These are phyloP conservation scores for Metschnikowia aberdeeniae DNA, from an alignment of 805 yeast genomes.

Conservation along the genomic window DNA sequence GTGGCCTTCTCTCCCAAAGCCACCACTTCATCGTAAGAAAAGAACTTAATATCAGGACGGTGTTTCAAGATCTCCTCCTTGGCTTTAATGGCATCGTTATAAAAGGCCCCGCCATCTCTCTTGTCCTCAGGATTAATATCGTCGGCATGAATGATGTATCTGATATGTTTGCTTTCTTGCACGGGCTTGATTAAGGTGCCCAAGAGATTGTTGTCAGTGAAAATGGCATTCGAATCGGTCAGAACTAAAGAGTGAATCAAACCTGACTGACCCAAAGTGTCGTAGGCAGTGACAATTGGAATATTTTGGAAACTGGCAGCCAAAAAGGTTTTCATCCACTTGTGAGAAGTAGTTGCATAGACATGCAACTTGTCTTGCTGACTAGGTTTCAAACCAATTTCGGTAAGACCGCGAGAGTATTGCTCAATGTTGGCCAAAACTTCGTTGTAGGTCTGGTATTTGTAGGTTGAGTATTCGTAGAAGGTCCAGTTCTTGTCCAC, in stretches of 20 bases:
- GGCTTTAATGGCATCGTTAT: constrained; percentile 54
- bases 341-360: constrained; percentile 81
- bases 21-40: constrained; percentile 61
- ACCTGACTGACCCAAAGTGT: constrained; percentile 87
- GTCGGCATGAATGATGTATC: constrained; percentile 69
- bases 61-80: constrained; percentile 53
- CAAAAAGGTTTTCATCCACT: constrained; percentile 85
- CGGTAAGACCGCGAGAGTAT: constrained; percentile 71
- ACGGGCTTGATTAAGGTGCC: constrained; percentile 67
- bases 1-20: constrained; percentile 54
- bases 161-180: constrained; percentile 54
- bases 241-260: constrained; percentile 80
- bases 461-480: constrained; percentile 74
- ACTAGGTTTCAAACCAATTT: constrained; percentile 64
- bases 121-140: constrained; percentile 57
- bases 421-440: constrained; percentile 45
- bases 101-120: constrained; percentile 58
- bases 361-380: constrained; percentile 67
- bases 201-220: constrained; percentile 78
- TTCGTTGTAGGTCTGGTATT: constrained; percentile 59
- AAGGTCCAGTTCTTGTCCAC: constrained; percentile 86
- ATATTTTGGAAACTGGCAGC: constrained; percentile 76
- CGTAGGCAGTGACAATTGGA: constrained; percentile 93
- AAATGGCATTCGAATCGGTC: constrained; percentile 74
- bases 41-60: constrained; percentile 74